These are phyloP conservation scores for Dissophora ornata DNA, from an alignment of 192 early-diverging fungal genomes.

Conservation along the genomic window DNA sequence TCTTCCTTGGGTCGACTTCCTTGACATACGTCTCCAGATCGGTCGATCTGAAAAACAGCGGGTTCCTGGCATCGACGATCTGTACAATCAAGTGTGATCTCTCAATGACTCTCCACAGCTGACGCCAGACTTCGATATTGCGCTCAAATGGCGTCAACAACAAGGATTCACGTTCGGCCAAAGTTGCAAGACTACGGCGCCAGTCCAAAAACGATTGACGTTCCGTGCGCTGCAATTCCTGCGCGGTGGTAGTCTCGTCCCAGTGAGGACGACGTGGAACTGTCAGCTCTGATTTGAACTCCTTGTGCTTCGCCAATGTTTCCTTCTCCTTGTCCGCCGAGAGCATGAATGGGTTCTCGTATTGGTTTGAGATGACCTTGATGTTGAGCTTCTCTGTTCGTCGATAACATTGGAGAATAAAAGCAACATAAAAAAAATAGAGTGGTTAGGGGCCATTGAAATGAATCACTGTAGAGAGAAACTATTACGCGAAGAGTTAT, in stretches of 20 bases:
- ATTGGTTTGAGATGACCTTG: constrained; percentile 77
- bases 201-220: constrained; percentile 91
- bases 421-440: not conserved
- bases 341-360: constrained; percentile 87
- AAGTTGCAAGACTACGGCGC: constrained; percentile 86
- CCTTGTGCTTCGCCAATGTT: constrained; percentile 80
- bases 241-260: constrained; percentile 85
- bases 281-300: constrained; percentile 78
- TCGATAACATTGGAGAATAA: not conserved
- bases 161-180: constrained; percentile 94
- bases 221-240: constrained; percentile 84
- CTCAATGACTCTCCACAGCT: constrained; percentile 99
- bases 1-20: constrained; percentile 89
- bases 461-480: not conserved
- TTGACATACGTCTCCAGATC: constrained; percentile 93
- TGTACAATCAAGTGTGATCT: constrained; percentile 95
- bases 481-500: not conserved
- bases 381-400: constrained; percentile 80
- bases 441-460: too few relatives aligned
- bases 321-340: constrained; percentile 81
- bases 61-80: constrained; percentile 99
- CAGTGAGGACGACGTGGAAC: constrained; percentile 92
- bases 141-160: constrained; percentile 98
- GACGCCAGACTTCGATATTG: constrained; percentile 98
- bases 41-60: constrained; percentile 87